Conservation (phyloP, 2,329 filamentous ascomycete genomes). For the Curvularia spicifera region DNA sequence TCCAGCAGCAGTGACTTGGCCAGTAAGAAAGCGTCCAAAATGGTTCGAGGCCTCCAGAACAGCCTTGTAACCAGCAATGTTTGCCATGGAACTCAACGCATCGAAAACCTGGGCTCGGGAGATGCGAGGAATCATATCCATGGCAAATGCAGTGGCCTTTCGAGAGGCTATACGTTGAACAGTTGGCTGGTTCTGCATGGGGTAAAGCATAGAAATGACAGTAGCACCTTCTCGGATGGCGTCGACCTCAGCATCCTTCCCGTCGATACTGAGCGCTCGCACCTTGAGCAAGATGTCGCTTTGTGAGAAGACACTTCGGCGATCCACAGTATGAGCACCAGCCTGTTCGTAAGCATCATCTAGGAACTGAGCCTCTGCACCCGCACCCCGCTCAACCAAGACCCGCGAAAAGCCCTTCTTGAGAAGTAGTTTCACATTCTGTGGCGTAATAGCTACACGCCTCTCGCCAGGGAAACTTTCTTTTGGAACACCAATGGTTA, state of each 20-base stretch:
- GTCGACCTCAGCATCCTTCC: slow-evolving; percentile 68
- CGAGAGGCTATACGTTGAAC: slow-evolving; percentile 74
- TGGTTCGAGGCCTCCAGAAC: slow-evolving; percentile 88
- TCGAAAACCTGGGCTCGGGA: slow-evolving; percentile 89
- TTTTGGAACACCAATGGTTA: slow-evolving; percentile 79
- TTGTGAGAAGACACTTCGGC: slow-evolving; percentile 71
- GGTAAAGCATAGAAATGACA: slow-evolving; percentile 83
- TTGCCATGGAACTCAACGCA: slow-evolving; percentile 89
- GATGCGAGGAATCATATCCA: slow-evolving; percentile 92
- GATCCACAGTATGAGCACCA: slow-evolving; percentile 77
- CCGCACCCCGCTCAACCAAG: slow-evolving; percentile 81
- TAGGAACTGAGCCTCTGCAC: slow-evolving; percentile 75
- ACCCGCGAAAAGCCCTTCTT: slow-evolving; percentile 85
- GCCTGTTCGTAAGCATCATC: slow-evolving; percentile 79
- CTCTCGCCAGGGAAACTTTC: slow-evolving; percentile 82
- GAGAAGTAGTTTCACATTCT: slow-evolving; percentile 79
- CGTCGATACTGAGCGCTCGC: slow-evolving; percentile 69
- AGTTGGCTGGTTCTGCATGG: slow-evolving; percentile 76
- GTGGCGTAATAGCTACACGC: slow-evolving; percentile 82
- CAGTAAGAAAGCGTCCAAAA: slow-evolving; percentile 86
- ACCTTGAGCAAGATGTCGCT: slow-evolving; percentile 87
- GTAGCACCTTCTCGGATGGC: slow-evolving; percentile 72
- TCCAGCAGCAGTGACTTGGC: slow-evolving; percentile 87
- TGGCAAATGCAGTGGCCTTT: slow-evolving; percentile 80
- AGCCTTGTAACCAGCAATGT: slow-evolving; percentile 92